Percentiles rank a stretch among this genome's conserved stretches.
Conservation (phyloP, 75 land plant species). For the Pinus tabuliformis region DNA sequence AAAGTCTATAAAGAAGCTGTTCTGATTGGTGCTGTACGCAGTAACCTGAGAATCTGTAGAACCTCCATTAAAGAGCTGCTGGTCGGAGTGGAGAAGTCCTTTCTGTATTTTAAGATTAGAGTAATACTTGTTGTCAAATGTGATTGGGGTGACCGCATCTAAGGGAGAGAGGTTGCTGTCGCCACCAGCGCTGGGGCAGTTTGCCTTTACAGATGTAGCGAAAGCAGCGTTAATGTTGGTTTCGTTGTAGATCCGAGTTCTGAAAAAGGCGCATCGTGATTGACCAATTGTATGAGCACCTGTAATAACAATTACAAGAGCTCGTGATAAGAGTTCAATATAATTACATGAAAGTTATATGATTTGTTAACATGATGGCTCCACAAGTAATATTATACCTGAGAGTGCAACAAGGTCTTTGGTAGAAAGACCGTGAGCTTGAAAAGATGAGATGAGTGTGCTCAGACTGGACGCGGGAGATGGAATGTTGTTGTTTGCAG, state of each 20-base stretch:
- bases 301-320: background rate
- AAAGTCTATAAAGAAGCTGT: conserved; percentile 16
- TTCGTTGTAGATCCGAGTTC: conserved; percentile 24
- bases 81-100: conserved; percentile 35
- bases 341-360: background rate
- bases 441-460: conserved; percentile 21
- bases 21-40: background rate
- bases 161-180: conserved; percentile 22
- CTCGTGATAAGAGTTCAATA: background rate
- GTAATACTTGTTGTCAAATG: conserved; percentile 24
- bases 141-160: conserved; percentile 18
- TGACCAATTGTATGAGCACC: conserved; percentile 35
- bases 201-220: background rate
- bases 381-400: background rate
- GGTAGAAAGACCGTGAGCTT: conserved; percentile 20
- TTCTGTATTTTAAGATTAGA: conserved; percentile 16
- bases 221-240: background rate
- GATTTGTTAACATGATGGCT: background rate
- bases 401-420: conserved; percentile 33
- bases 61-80: conserved; percentile 10
- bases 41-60: conserved; percentile 11
- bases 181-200: conserved; percentile 19
- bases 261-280: conserved; percentile 21
- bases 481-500: conserved; percentile 26
- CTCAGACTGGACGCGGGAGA: conserved; percentile 11